These are phyloP conservation scores for Triglochin maritima DNA, from an alignment of 106 monocot genomes.

Conservation along the genomic window DNA sequence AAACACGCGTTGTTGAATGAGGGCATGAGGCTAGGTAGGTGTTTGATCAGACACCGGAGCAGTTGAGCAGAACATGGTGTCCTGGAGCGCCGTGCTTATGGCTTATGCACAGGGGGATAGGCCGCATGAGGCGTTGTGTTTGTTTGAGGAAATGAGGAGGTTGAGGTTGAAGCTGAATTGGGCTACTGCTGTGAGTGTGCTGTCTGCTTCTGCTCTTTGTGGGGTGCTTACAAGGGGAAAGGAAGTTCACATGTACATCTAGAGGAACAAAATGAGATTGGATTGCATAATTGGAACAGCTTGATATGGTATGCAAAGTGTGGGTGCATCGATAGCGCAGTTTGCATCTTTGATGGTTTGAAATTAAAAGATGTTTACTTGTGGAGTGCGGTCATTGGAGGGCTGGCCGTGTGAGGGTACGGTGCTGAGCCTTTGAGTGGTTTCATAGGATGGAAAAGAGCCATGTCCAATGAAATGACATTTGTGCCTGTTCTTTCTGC, in stretches of 20 bases:
- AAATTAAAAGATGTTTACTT: constrained; percentile 30
- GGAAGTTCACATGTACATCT: constrained; percentile 24
- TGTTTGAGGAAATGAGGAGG: constrained; percentile 30
- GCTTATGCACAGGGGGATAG: constrained; percentile 21
- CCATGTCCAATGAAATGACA: constrained; percentile 35
- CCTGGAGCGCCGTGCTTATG: constrained; percentile 52
- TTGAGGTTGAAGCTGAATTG: constrained; percentile 16
- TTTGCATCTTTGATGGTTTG: constrained; percentile 14
- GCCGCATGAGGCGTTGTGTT: constrained; percentile 25
- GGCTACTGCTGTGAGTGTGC: constrained; percentile 29
- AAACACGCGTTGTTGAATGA: constrained; percentile 11
- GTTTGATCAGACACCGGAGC: constrained; percentile 30
- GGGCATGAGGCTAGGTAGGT: constrained; percentile 11
- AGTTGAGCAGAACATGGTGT: constrained; percentile 18
- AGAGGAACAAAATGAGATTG: constrained; percentile 34
- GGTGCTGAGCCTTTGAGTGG: constrained; percentile 23
- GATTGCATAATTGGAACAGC: constrained; percentile 35
- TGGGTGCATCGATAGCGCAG: constrained; percentile 26
- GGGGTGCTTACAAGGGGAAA: constrained; percentile 27
- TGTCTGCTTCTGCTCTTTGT: constrained; percentile 30
- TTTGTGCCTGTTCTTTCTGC: constrained; percentile 41
- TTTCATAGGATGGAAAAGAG: constrained; percentile 24
- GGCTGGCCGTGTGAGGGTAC: constrained; percentile 30
- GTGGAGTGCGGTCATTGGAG: constrained; percentile 40
- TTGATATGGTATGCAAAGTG: constrained; percentile 41